These are phyloP conservation scores for Alternaria tenuissima DNA, from an alignment of 2,329 filamentous ascomycete species.

Conservation along the genomic window DNA sequence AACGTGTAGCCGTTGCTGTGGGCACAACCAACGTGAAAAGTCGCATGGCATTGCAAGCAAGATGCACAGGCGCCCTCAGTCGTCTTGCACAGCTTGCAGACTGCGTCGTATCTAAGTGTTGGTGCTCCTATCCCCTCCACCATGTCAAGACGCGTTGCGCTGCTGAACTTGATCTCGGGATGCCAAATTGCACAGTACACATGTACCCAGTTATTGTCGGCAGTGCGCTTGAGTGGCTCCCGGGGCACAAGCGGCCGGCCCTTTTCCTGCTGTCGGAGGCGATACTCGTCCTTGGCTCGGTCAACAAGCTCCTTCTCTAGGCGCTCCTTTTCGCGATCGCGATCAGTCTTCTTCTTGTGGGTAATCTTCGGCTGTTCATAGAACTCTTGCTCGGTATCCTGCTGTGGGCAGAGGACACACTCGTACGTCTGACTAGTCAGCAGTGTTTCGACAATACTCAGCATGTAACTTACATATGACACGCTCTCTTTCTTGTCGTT, in stretches of 20 bases:
- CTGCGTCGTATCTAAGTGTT: slow-evolving; percentile 80
- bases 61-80: slow-evolving; percentile 79
- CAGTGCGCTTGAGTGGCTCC: slow-evolving; percentile 91
- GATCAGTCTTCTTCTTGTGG: slow-evolving; percentile 89
- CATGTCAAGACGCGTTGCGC: slow-evolving; percentile 80
- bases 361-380: slow-evolving; percentile 81
- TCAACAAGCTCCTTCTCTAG: slow-evolving; percentile 83
- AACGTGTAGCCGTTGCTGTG: slow-evolving; percentile 82
- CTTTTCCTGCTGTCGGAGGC: slow-evolving; percentile 80
- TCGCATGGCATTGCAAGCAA: slow-evolving; percentile 76
- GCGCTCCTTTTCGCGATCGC: slow-evolving; percentile 87
- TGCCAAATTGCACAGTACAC: slow-evolving; percentile 93
- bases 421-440: slow-evolving; percentile 71
- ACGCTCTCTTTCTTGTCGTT: slow-evolving; percentile 93
- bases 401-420: slow-evolving; percentile 89
- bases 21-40: slow-evolving; percentile 90
- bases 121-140: slow-evolving; percentile 82
- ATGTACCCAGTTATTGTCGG: slow-evolving; percentile 98
- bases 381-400: slow-evolving; percentile 81
- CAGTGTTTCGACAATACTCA: neutral
- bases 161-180: slow-evolving; percentile 90
- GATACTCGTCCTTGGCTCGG: slow-evolving; percentile 82
- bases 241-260: slow-evolving; percentile 84
- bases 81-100: slow-evolving; percentile 84
- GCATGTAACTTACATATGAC: slow-evolving; percentile 74